These are phyloP conservation scores for Hemerocallis citrina DNA, from an alignment of 106 monocot genomes.

Conservation along the genomic window DNA sequence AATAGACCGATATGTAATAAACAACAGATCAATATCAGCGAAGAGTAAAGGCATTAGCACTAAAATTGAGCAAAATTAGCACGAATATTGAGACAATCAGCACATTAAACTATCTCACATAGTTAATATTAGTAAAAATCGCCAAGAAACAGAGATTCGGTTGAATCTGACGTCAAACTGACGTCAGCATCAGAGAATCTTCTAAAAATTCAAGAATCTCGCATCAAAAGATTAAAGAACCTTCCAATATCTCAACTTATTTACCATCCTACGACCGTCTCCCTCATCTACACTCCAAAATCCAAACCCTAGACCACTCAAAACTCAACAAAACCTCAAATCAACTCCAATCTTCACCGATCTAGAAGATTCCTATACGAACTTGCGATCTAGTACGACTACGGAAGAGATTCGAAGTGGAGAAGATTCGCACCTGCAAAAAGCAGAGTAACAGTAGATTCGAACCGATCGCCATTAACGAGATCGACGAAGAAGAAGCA, in stretches of 20 bases:
- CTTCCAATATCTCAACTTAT: too few relatives aligned
- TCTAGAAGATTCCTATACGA: background rate
- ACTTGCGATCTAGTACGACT: background rate
- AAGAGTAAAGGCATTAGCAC: too few relatives aligned
- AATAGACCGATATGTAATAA: too few relatives aligned
- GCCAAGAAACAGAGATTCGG: background rate
- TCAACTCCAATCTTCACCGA: background rate
- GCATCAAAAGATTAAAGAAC: background rate
- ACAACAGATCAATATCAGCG: too few relatives aligned
- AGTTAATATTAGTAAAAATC: too few relatives aligned
- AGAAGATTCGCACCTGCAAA: background rate
- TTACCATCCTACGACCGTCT: too few relatives aligned
- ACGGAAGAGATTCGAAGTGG: background rate
- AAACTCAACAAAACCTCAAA: background rate
- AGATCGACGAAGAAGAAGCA: background rate
- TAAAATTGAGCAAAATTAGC: too few relatives aligned
- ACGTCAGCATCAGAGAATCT: background rate
- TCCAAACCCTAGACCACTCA: background rate
- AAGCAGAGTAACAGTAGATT: background rate
- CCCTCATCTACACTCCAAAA: background rate
- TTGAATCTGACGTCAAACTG: background rate
- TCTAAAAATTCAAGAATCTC: background rate
- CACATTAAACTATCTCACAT: too few relatives aligned
- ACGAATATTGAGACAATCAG: too few relatives aligned
- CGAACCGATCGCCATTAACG: conserved; percentile 8